phyloP scores from a whole-genome alignment of 352 stramenopile species.

The Pythium brachiatum region DNA sequence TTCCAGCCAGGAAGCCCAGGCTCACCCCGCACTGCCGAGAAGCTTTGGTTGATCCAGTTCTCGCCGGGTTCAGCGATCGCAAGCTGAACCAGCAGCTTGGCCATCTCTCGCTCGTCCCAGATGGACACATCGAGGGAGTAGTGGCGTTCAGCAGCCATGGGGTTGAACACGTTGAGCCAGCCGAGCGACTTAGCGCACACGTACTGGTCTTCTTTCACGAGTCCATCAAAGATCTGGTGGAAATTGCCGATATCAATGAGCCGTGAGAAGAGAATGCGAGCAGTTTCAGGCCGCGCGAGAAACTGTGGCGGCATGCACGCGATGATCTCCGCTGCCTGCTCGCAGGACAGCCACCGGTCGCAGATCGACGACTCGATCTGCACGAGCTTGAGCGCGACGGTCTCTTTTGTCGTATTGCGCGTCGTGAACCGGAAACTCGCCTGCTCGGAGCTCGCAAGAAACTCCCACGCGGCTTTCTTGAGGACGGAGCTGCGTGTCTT shows the following conservation, averaged over 20 bases:
- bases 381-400: constrained; percentile 73
- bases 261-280: constrained; percentile 68
- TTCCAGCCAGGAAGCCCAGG: constrained; percentile 76
- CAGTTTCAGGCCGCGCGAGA: constrained; percentile 59
- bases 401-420: constrained; percentile 50
- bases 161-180: constrained; percentile 84
- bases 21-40: constrained; percentile 46
- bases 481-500: constrained; percentile 44
- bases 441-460: constrained; percentile 30
- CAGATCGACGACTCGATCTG: constrained; percentile 79
- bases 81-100: constrained; percentile 74
- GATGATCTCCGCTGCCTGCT: constrained; percentile 69
- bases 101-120: constrained; percentile 74
- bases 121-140: constrained; percentile 73
- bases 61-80: constrained; percentile 79
- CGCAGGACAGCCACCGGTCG: constrained; percentile 71
- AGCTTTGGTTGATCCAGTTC: constrained; percentile 85
- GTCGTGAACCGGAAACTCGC: constrained; percentile 47
- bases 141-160: constrained; percentile 58
- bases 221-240: constrained; percentile 51
- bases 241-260: constrained; percentile 76
- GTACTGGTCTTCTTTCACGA: constrained; percentile 43
- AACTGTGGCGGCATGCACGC: constrained; percentile 66
- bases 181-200: constrained; percentile 51
- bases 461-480: constrained; percentile 36